Percentiles rank a stretch among this genome's conserved stretches.
Evolutionary conservation across 768 basidiomycete genomes (phyloP).

Genomic region (Termitomyces sp.): DNA sequence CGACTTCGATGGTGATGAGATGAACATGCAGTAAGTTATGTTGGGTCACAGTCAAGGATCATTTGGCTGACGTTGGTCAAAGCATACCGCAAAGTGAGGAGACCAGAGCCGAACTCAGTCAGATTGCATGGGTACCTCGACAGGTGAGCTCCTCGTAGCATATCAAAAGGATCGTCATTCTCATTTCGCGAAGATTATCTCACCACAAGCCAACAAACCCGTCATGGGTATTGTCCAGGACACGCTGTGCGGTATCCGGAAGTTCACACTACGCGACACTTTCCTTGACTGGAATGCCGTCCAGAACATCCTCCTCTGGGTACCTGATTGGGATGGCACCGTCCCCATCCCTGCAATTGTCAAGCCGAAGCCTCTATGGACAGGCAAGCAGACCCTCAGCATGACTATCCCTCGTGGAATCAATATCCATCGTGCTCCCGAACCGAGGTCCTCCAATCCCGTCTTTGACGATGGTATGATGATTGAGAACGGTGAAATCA

Average conservation of each 20-base stretch:
- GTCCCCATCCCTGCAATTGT: conserved; percentile 92
- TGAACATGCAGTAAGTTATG: conserved; percentile 97
- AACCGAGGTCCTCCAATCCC: conserved; percentile 76
- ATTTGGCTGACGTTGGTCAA: conserved; percentile 9
- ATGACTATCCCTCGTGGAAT: conserved; percentile 93
- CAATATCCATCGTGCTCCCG: conserved; percentile 83
- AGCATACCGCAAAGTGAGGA: conserved; percentile 98
- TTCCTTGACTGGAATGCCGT: conserved; percentile 96
- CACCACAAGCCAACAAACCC: conserved; percentile 98
- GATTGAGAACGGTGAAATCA: conserved; percentile 94
- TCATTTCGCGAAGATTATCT: conserved; percentile 73
- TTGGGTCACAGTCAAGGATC: neutral
- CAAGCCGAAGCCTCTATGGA: conserved; percentile 97
- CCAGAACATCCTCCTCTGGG: conserved; percentile 97
- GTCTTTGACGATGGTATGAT: conserved; percentile 92
- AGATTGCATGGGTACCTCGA: conserved; percentile 97
- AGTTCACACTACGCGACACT: conserved; percentile 93
- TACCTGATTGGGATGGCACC: conserved; percentile 94
- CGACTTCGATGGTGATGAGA: conserved; percentile 99
- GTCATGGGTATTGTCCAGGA: conserved; percentile 99
- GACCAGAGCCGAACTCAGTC: conserved; percentile 95
- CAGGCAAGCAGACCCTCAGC: conserved; percentile 94
- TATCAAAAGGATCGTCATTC: neutral
- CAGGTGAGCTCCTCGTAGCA: conserved; percentile 52
- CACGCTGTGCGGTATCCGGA: conserved; percentile 95